Evolutionary conservation across 2,329 filamentous ascomycete species (phyloP).

Genomic region (Penicillium sp.): DNA sequence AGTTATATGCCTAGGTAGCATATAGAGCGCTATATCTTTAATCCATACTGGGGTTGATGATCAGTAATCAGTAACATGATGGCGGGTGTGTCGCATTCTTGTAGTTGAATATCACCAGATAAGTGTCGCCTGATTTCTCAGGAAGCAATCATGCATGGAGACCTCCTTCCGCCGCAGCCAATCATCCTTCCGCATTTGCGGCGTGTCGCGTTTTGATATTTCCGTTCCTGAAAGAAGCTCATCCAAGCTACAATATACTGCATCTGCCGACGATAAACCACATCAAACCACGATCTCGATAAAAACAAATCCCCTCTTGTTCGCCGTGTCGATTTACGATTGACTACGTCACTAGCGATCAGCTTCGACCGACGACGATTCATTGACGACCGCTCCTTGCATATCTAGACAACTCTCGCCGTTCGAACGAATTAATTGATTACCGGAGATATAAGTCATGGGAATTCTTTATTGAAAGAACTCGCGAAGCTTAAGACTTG

Average conservation of each 20-base stretch:
- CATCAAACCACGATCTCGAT: background rate
- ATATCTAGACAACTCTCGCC: background rate
- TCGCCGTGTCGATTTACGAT: background rate
- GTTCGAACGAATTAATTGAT: background rate
- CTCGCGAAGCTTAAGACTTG: background rate
- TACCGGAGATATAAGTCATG: background rate
- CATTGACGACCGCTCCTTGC: background rate
- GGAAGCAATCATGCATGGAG: background rate
- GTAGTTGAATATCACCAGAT: background rate
- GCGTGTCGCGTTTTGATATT: constrained; percentile 10
- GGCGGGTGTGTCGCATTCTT: background rate
- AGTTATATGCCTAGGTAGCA: background rate
- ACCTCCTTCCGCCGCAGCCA: constrained; percentile 7
- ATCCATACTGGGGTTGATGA: background rate
- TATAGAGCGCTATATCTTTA: background rate
- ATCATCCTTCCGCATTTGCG: constrained; percentile 10
- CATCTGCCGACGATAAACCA: background rate
- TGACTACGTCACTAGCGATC: background rate
- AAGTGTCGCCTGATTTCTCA: background rate
- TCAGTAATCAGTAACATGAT: background rate
- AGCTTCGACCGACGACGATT: background rate
- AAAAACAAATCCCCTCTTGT: background rate
- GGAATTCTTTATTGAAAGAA: background rate
- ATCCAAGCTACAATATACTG: background rate
- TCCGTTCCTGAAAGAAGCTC: constrained; percentile 8